Base-by-base conservation (phyloP, 805 yeast species). In the Ogataea kodamae region DNA sequence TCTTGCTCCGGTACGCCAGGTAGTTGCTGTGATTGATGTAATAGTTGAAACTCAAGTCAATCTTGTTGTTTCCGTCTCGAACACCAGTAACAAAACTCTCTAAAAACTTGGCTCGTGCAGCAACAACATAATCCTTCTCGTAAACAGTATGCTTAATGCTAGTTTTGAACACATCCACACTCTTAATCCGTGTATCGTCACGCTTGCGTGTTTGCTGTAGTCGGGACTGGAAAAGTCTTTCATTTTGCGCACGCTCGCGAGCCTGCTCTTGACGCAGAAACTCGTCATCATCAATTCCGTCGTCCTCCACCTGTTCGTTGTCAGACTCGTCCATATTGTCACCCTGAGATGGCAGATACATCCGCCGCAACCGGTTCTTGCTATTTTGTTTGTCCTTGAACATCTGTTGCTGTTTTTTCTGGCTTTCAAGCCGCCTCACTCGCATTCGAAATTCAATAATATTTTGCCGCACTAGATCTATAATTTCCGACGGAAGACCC, bases 391-490 rank as follows among this genome's bases (percentile, higher is more conserved):
- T 64, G 42, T 77, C 85, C 13, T 55, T 60, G 13, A 67, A 57
- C 7, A 65, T 49, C 39, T 74, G 76, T 37, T 61, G 61, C 30
- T 67, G 70, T 25, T 81, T 63, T 28, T 74, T 71, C 28, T 65
- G 64, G 33, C 66, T 63, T 36, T 78, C 84, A 17, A 72, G 55
- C 24, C 67, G 67, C 33, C 76, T 49, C 17, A 78, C 79, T 25
- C 67, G 68, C 14, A 76, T 60, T 48, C 85, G 57, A 49, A 79
- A 79, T 40, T 68, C 71, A 37, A 76, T 62, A 36, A 79, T 69
- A 37, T 73, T 76, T 35, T 65, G 64, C 12, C 64, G 68, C 22
- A 78, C 71, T n/a, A 59, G 61, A 13, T 75, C 78, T 27, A 70
- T 54, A 62, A 73, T 60, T 16, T 71, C 70, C 15, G 58, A 54